Evolutionary conservation across 495 filamentous ascomycete species (phyloP), one percentile per base, ranked within the genome.

Genomic region (Corynascus novoguineensis): DNA sequence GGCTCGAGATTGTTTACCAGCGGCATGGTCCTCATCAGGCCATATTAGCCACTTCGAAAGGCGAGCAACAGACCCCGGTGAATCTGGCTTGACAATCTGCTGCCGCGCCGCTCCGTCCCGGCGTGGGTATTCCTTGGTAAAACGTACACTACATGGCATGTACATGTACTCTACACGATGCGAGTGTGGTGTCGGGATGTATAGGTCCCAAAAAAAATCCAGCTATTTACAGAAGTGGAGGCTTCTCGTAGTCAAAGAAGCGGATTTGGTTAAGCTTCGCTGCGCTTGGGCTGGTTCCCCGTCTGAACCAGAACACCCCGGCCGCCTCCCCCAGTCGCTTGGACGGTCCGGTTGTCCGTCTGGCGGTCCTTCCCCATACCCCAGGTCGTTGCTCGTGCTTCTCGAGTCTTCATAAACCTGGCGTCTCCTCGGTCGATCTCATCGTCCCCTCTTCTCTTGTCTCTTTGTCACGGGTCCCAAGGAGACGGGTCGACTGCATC

Each of bases 171-270:
- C n/a, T n/a, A n/a, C n/a, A n/a, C n/a, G n/a, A n/a, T n/a, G n/a
- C n/a, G n/a, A n/a, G n/a, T n/a, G n/a, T n/a, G n/a, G n/a, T n/a
- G n/a, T n/a, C n/a, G n/a, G n/a, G n/a, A 38, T 49, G 14, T 22
- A 12, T 42, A 21, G 53, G 53, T 40, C 37, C 42, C 34, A 25
- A 6, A n/a, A 7, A 11, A 3, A 9, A 21, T 27, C 58, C 35
- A 55, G 48, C 60, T 65, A 63, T 63, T 63, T 61, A 38, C 58
- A 63, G 60, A 53, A 61, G 60, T 63, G 64, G 63, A 68, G 58
- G 63, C 55, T 60, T n/a, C 47, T 42, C 55, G 55, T 35, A 27
- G 40, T n/a, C 22, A 38, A n/a, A 40, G 27, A 57, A 34, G 56
- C 35, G 47, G 41, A 56, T 57, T 66, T 66, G 59, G 66, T 55